Evolutionary conservation across 352 stramenopile genomes (phyloP).

Genomic region (Pythium periplocum): DNA sequence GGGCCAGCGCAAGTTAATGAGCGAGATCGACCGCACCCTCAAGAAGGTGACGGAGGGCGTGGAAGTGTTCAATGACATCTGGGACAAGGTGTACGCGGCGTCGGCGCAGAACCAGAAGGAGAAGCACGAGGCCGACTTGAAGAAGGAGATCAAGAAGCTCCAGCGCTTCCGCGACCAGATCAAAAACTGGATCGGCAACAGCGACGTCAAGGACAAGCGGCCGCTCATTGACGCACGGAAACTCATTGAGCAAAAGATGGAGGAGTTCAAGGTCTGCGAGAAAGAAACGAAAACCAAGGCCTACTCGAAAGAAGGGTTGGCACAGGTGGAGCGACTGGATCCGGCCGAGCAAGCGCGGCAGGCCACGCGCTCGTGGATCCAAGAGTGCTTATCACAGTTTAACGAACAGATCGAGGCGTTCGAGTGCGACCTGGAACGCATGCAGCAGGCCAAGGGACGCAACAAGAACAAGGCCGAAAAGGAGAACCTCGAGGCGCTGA

Average conservation of each 20-base stretch:
- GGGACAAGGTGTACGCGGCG: constrained; percentile 97
- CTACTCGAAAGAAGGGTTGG: constrained; percentile 98
- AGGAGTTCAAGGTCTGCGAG: constrained; percentile 99
- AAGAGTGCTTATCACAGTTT: constrained; percentile 73
- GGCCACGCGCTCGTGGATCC: constrained; percentile 80
- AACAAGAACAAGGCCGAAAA: constrained; percentile 94
- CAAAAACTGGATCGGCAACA: constrained; percentile 97
- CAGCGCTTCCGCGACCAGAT: constrained; percentile 98
- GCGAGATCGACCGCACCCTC: constrained; percentile 98
- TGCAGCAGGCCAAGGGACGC: constrained; percentile 88
- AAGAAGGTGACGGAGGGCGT: constrained; percentile 99
- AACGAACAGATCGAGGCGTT: constrained; percentile 88
- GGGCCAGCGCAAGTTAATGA: constrained; percentile 81
- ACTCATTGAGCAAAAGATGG: constrained; percentile 99
- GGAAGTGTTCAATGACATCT: constrained; percentile 99
- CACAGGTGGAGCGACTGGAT: constrained; percentile 90
- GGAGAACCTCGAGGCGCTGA: constrained; percentile 86
- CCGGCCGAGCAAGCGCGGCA: constrained; percentile 81
- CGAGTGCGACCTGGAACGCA: constrained; percentile 75
- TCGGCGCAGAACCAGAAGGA: constrained; percentile 98
- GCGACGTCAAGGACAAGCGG: constrained; percentile 98
- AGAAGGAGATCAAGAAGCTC: constrained; percentile 99
- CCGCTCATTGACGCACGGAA: constrained; percentile 80
- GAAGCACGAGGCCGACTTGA: constrained; percentile 98
- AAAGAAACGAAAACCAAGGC: constrained; percentile 99